Percentiles rank a stretch among this genome's conserved stretches.
These are phyloP conservation scores for Aethionema arabicum DNA, from an alignment of 345 rosid species.

Conservation along the genomic window DNA sequence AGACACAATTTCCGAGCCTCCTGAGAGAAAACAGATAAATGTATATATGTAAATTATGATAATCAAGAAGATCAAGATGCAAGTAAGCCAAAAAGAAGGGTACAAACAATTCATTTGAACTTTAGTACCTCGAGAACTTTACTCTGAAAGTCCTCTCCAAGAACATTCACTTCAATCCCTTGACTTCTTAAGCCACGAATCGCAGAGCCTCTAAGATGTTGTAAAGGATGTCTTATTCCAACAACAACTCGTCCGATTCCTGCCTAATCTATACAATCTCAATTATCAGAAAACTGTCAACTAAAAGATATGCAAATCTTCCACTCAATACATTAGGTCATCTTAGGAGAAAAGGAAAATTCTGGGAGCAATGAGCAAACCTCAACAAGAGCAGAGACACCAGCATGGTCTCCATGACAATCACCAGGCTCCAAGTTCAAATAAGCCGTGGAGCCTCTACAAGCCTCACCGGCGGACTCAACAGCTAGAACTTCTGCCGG, in stretches of 20 bases:
- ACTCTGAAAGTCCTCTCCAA: slow-evolving; percentile 82
- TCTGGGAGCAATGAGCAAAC: slow-evolving; percentile 32
- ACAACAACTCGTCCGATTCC: slow-evolving; percentile 76
- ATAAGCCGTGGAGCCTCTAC: slow-evolving; percentile 71
- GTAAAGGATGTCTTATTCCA: slow-evolving; percentile 86
- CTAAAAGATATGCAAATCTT: not conserved
- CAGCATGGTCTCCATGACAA: slow-evolving; percentile 81
- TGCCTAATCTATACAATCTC: slow-evolving; percentile 71
- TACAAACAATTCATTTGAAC: not conserved
- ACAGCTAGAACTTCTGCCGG: slow-evolving; percentile 76
- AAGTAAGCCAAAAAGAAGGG: not conserved
- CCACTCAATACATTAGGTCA: not conserved
- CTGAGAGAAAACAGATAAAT: slow-evolving; percentile 42
- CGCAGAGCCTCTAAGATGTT: slow-evolving; percentile 86
- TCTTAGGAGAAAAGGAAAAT: not conserved
- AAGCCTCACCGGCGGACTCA: slow-evolving; percentile 60
- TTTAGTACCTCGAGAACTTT: slow-evolving; percentile 66
- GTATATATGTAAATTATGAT: not conserved
- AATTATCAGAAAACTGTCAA: slow-evolving; percentile 23
- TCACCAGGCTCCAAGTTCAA: slow-evolving; percentile 92
- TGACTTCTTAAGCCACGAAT: slow-evolving; percentile 69
- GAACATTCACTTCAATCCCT: slow-evolving; percentile 81
- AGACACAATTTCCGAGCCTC: slow-evolving; percentile 81
- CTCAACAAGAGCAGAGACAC: slow-evolving; percentile 89
- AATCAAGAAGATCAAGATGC: not conserved